Base-by-base conservation (phyloP, 2,329 filamentous ascomycete genomes). In the Xylariales sp. region DNA sequence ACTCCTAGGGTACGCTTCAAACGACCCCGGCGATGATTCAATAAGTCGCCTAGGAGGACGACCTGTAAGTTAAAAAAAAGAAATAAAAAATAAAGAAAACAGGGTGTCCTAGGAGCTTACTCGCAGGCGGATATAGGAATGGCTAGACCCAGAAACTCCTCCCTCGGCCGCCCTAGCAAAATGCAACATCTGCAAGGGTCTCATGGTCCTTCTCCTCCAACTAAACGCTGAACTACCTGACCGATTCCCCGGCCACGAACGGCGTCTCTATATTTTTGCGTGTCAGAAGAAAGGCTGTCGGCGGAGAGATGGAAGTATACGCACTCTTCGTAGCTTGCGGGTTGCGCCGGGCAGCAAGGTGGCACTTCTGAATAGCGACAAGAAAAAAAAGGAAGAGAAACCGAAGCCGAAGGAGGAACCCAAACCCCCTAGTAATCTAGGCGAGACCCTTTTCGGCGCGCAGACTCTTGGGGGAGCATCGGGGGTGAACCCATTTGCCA, bases 201-300 rank as follows among this genome's bases (percentile, higher is more conserved):
- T 93, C 60, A 93, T 97, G 88, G 90, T 89, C 1, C 86, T 98
- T 10, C 87, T 99, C 3, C 87, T 99, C 54, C 94, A 99, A 80
- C 87, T 99, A 34, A 93, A 99, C 80, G 94, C 89, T 75, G 94
- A 97, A 78, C 86, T 98, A 3, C 94, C 94, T 14, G 91, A 95
- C 63, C 86, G 89, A 56, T 97, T 97, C 76, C 92, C 94, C 1
- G 89, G 90, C 64, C 93, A 98, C 80, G 93, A 97, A 76, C 87
- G 96, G 73, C 89, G 95, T 69, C 79, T 99, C 18, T 98, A 97
- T 76, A 85, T 99, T 12, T 94, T 97, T 79, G 88, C 88, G 18
- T 99, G 96, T 80, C 87, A 89, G 67, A 86, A 88, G 72, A 93
- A 92, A 78, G 84, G 88, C 10, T 99, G 96, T 78, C 88, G 92